Conservation (phyloP, 768 basidiomycete species). For the Boletus fagicola region DNA sequence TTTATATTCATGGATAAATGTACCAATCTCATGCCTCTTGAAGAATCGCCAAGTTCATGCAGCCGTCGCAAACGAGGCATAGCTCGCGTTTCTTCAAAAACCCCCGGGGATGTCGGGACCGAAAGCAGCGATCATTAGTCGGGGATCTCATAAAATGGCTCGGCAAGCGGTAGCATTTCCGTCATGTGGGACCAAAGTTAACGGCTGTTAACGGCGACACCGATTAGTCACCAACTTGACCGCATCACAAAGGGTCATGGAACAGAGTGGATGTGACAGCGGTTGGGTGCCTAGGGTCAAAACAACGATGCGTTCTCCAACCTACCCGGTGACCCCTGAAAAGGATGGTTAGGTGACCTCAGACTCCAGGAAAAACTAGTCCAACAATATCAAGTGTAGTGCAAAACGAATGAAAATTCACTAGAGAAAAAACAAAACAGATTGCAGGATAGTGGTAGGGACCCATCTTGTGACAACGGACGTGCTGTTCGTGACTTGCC, state of each 20-base stretch:
- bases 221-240: neutral
- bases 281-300: neutral
- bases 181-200: neutral
- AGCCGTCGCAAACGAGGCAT: neutral
- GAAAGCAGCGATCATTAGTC: neutral
- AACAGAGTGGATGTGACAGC: neutral
- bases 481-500: constrained; percentile 9
- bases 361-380: neutral
- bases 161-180: neutral
- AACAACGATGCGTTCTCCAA: neutral
- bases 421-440: constrained; percentile 14
- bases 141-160: neutral
- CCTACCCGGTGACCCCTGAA: neutral
- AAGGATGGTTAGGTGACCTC: neutral
- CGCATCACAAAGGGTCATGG: neutral
- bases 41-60: neutral
- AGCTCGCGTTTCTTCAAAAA: neutral
- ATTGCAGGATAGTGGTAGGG: constrained; percentile 24
- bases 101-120: neutral
- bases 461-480: constrained; percentile 15
- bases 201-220: neutral
- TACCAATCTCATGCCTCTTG: neutral
- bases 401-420: constrained; percentile 15
- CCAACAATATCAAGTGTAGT: constrained; percentile 1
- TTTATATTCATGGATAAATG: neutral